A percentile compares a stretch with the other conserved stretches of the same genome.
These are phyloP conservation scores for Rhodotorula kratochvilovae DNA, from an alignment of 768 basidiomycete genomes.

Conservation along the genomic window DNA sequence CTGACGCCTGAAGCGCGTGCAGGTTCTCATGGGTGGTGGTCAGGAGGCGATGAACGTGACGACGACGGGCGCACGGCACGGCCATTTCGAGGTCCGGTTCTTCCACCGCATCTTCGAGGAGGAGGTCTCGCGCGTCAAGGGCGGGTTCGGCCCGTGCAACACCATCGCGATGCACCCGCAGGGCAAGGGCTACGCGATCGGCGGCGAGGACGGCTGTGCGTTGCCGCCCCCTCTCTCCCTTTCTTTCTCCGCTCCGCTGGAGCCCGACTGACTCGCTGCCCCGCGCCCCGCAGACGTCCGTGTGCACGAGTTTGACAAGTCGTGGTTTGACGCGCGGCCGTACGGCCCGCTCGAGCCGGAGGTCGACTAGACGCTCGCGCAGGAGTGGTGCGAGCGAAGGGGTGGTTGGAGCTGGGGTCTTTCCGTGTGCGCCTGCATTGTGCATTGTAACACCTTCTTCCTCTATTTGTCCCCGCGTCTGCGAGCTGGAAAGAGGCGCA, in stretches of 20 bases:
- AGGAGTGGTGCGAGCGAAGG: neutral
- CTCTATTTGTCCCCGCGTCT: too few relatives aligned
- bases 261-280: too few relatives aligned
- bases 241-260: too few relatives aligned
- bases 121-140: slow-evolving; percentile 93
- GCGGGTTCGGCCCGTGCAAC: slow-evolving; percentile 94
- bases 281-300: slow-evolving; percentile 56
- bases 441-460: neutral
- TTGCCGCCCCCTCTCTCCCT: neutral
- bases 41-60: slow-evolving; percentile 98
- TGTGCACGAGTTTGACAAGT: slow-evolving; percentile 85
- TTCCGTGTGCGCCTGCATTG: neutral
- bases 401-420: neutral
- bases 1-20: neutral
- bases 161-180: slow-evolving; percentile 93
- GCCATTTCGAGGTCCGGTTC: slow-evolving; percentile 96
- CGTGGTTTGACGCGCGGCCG: slow-evolving; percentile 80
- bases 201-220: slow-evolving; percentile 76
- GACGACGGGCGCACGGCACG: slow-evolving; percentile 85
- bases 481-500: too few relatives aligned
- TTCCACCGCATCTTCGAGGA: slow-evolving; percentile 63
- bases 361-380: slow-evolving; percentile 50
- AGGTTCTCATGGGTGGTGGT: slow-evolving; percentile 76
- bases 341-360: slow-evolving; percentile 82
- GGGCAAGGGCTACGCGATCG: slow-evolving; percentile 83